Evolutionary conservation across 176 grass and related monocot species (phyloP), one percentile per base, ranked within the genome.

Genomic region (Juncus inflexus): DNA sequence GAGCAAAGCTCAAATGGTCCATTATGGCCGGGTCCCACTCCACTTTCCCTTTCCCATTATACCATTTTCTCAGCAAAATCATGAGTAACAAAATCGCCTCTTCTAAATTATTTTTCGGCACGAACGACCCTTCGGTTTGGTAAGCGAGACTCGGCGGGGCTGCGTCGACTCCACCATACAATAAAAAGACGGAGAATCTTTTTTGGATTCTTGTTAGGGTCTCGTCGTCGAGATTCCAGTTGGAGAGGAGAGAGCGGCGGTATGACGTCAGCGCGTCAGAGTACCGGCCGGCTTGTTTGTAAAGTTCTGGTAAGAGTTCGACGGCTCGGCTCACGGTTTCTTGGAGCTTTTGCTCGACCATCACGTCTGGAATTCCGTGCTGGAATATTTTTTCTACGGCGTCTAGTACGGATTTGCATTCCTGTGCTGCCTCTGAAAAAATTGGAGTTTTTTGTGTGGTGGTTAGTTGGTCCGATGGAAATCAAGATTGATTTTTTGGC

Each of bases 221-320:
- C 55, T 89, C 85, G 9, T 99, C 85, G 67, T 99, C 75, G 0
- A 99, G 94, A 79, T 99, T 99, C 94, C 88, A 99, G 40, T 86
- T 87, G 81, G 85, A 89, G 70, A 99, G 81, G 81, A 99, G 94
- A 58, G 88, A 85, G 50, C 85, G 75, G 19, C 94, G 60, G 68
- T 99, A 99, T 75, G 94, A 92, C 55, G 43, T 63, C 9, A 99
- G 74, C 58, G 94, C 80, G 50, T 99, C 85, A 76, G 85, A 80
- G 83, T 78, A 86, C 5, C 60, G 72, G 55, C 77, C 83, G 67
- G 89, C 89, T 86, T 99, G 85, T 74, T 99, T 92, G 83, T 83
- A 90, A 61, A 99, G 83, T 74, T 99, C 94, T 53, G 94, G 94
- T 73, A 99, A 86, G 62, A 99, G 85, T 66, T 99, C 94, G 15